Base-by-base conservation (phyloP, 2,329 filamentous ascomycete genomes). In the Talaromyces marneffei region DNA sequence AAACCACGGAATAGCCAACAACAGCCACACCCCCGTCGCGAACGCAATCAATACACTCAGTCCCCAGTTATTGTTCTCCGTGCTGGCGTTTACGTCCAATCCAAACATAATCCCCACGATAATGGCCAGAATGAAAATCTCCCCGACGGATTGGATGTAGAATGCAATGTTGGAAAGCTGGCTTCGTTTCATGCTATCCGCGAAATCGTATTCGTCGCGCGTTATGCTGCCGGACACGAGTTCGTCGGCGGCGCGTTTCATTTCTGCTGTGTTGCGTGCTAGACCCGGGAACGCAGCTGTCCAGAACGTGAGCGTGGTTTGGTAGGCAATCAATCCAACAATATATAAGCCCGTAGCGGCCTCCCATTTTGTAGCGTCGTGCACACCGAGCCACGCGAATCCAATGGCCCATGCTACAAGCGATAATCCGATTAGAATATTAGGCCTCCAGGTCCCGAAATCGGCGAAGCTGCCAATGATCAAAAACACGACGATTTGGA, bases 271-370 rank as follows among this genome's bases (percentile, higher is more conserved):
- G 65, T 85, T 85, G 6, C 83, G 72, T 4, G 84, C 82, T 7
- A 86, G 72, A 0, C 82, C 78, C 3, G 84, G 83, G 61, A 86
- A 86, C 0, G 86, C 85, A 0, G 87, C 85, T 0, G 85, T 87
- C 85, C 86, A 89, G 70, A 88, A 89, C 0, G 86, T 88, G 54
- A 88, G 75, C 0, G 84, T 86, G 2, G 87, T 82, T 71, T 88
- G 86, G 66, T 88, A 89, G 1, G 82, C 82, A 64, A 89, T 85
- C 44, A 88, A 64, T 33, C 86, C 86, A 16, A 88, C 81, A 60
- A 89, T 86, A 69, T 89, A 89, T 16, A 90, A 71, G 0, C 81
- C 86, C 0, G 84, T 79, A 0, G 78, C 87, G 8, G 80, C 74
- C 53, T 82, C 78, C 87, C 87, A 90, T 68, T 86, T 78, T 2